Conservation (phyloP, 2,329 filamentous ascomycete species). For the Chrysoporthe deuterocubensis region DNA sequence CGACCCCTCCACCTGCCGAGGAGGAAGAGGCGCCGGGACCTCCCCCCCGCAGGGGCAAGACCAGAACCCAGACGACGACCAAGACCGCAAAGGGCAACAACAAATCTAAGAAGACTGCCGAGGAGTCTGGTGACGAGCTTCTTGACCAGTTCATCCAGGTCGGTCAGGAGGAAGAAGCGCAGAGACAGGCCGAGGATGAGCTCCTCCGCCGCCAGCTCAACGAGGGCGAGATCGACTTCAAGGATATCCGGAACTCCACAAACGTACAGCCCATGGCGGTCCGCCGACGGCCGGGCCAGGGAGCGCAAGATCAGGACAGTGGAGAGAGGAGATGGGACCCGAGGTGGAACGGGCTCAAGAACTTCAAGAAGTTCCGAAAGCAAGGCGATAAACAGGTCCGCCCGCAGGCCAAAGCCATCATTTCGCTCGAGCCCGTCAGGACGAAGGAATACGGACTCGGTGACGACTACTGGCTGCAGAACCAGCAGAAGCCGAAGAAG, state of each 20-base stretch:
- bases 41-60: slow-evolving; percentile 28
- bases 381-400: slow-evolving; percentile 49
- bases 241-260: slow-evolving; percentile 72
- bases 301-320: slow-evolving; percentile 54
- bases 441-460: slow-evolving; percentile 74
- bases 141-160: slow-evolving; percentile 66
- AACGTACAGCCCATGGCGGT: slow-evolving; percentile 79
- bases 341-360: slow-evolving; percentile 90
- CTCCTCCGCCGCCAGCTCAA: slow-evolving; percentile 52
- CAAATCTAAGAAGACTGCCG: slow-evolving; percentile 21
- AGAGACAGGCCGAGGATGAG: slow-evolving; percentile 56
- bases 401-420: slow-evolving; percentile 57
- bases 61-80: slow-evolving; percentile 46
- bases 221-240: slow-evolving; percentile 70
- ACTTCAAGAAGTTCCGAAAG: slow-evolving; percentile 87
- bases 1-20: slow-evolving; percentile 33
- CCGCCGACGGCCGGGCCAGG: slow-evolving; percentile 40
- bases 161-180: slow-evolving; percentile 70
- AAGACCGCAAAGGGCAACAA: slow-evolving; percentile 51
- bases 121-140: slow-evolving; percentile 58
- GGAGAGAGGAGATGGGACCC: slow-evolving; percentile 74
- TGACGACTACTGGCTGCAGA: slow-evolving; percentile 76
- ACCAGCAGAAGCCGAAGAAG: slow-evolving; percentile 43
- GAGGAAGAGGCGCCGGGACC: slow-evolving; percentile 28
- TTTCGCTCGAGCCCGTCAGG: slow-evolving; percentile 72